Evolutionary conservation across 805 yeast species (phyloP).

Genomic region (Metschnikowia cerradonensis): DNA sequence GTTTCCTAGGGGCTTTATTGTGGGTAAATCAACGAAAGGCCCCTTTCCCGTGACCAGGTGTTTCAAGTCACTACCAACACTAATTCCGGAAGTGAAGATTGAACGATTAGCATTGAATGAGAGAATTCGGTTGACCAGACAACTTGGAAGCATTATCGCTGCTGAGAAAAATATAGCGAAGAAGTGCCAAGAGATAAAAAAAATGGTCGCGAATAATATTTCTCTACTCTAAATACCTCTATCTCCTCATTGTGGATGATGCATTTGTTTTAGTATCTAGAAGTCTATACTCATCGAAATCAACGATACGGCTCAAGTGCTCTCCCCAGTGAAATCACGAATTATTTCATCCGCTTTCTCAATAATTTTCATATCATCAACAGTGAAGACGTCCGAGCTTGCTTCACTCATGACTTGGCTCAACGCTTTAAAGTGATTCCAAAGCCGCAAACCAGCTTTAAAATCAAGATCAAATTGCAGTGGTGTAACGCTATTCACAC

Average conservation of each 20-base stretch:
- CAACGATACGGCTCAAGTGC: background rate
- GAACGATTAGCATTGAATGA: background rate
- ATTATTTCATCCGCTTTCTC: constrained; percentile 24
- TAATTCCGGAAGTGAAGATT: background rate
- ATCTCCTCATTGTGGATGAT: background rate
- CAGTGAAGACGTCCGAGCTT: constrained; percentile 26
- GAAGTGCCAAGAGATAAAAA: background rate
- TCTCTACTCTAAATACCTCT: background rate
- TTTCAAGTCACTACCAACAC: background rate
- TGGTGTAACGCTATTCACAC: constrained; percentile 36
- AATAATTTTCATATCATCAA: constrained; percentile 21
- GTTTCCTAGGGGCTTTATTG: constrained; percentile 7
- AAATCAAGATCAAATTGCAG: constrained; percentile 31
- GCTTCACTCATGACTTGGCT: constrained; percentile 22
- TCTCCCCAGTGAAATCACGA: background rate
- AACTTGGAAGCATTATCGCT: background rate
- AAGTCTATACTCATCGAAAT: background rate
- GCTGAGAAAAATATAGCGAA: background rate
- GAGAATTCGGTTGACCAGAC: background rate
- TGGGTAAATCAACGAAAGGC: constrained; percentile 13
- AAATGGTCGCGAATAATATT: background rate
- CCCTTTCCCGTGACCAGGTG: constrained; percentile 12
- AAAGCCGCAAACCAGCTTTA: constrained; percentile 29
- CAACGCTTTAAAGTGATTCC: constrained; percentile 32
- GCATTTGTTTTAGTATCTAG: background rate